These are phyloP conservation scores for Botryosphaeria dothidea DNA, from an alignment of 2,329 filamentous ascomycete genomes.

Conservation along the genomic window DNA sequence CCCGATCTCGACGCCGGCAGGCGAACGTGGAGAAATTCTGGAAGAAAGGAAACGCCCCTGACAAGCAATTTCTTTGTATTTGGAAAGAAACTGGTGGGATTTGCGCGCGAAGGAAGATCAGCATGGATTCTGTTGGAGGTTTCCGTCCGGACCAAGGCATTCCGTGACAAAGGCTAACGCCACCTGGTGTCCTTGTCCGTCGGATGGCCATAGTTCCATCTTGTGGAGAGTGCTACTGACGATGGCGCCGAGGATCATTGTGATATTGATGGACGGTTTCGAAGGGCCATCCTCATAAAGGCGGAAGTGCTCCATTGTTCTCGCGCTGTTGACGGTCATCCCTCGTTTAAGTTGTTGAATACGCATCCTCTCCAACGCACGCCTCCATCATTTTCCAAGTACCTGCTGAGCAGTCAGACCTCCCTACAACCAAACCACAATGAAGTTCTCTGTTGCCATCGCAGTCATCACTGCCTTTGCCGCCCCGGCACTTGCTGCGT, in stretches of 20 bases:
- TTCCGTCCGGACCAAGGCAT: neutral
- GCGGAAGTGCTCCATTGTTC: neutral
- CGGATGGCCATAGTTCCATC: no score
- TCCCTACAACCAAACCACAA: neutral
- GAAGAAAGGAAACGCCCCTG: neutral
- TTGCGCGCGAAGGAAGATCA: neutral
- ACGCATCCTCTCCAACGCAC: no score
- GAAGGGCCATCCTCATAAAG: neutral
- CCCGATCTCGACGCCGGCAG: neutral
- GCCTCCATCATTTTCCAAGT: neutral
- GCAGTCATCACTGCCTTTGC: neutral
- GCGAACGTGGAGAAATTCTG: neutral
- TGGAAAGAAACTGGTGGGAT: neutral
- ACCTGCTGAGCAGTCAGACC: neutral
- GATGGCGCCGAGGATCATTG: neutral
- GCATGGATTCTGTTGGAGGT: neutral
- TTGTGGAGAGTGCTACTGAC: no score
- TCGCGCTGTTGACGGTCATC: neutral
- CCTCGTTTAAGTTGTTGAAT: neutral
- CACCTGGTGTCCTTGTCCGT: neutral
- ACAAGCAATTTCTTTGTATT: neutral
- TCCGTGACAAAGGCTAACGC: neutral
- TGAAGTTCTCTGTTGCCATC: neutral
- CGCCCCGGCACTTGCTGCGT: conserved; percentile 2
- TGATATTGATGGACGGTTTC: neutral